Evolutionary conservation across 495 filamentous ascomycete species (phyloP), one percentile per base, ranked within the genome.

Genomic region (Aspergillus sparsus): DNA sequence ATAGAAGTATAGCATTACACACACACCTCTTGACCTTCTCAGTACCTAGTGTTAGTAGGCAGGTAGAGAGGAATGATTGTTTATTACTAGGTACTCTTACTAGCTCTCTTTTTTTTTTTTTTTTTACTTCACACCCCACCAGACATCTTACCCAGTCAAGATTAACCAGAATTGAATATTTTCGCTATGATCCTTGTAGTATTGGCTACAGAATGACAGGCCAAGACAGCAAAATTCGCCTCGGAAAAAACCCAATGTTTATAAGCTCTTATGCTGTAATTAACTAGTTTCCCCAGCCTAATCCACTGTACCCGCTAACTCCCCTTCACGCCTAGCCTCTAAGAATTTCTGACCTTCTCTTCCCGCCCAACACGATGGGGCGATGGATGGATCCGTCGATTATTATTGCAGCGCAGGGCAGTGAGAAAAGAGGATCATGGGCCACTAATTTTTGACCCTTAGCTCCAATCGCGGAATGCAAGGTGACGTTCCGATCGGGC

Each of bases 391-490:
- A 35, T 45, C 53, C 45, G 16, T 55, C 47, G 47, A 58, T 52
- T 64, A 56, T 57, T 53, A 47, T 37, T 52, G 36, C 45, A 35
- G 2, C 9, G 47, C 39, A 37, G 39, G 16, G 31, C 32, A 35
- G 35, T 32, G 42, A 27, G 21, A 27, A 27, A 3, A 27, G 45
- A 45, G 49, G 51, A 58, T 57, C 55, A 57, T 59, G 59, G 55
- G 41, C 51, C 54, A 49, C 54, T 32, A 33, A 50, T 34, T 45
- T 53, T 31, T 42, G 34, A 51, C 13, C 12, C 55, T 56, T 61
- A 39, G 54, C 33, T 55, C 65, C 65, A 66, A 63, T 69, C 62
- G 58, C 58, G 67, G 64, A 54, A 63, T 53, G 45, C 54, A 41
- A 35, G 33, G 42, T 57, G 60, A 63, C 62, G 46, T 62, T 62